phyloP scores from a whole-genome alignment of 2,329 filamentous ascomycete genomes.

The Colletotrichum godetiae region DNA sequence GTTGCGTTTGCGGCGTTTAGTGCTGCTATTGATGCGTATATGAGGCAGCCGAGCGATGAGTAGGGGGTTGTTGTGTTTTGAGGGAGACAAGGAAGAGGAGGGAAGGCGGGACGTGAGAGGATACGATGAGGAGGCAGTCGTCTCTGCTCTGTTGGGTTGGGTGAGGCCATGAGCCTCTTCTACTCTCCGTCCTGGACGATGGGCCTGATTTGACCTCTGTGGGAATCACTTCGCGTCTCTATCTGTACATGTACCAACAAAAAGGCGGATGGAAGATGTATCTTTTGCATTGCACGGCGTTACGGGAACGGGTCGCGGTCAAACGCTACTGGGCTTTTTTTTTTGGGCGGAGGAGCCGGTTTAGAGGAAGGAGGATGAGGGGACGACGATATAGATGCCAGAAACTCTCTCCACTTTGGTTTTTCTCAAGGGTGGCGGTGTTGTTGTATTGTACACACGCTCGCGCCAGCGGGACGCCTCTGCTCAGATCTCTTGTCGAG shows the following conservation, averaged over 20 bases:
- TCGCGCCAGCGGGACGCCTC: neutral
- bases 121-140: neutral
- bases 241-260: slow-evolving; percentile 13
- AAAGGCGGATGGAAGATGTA: neutral
- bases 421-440: neutral
- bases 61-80: slow-evolving; percentile 36
- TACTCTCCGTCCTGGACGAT: neutral
- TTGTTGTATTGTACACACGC: neutral
- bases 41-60: slow-evolving; percentile 80
- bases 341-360: neutral
- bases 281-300: slow-evolving; percentile 38
- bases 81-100: slow-evolving; percentile 3
- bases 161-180: too few species aligned
- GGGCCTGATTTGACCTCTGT: too few species aligned
- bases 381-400: neutral
- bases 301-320: slow-evolving; percentile 25
- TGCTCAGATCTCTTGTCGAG: neutral
- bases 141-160: too few species aligned
- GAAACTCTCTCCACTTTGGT: slow-evolving; percentile 27
- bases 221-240: neutral
- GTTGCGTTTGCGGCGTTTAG: slow-evolving; percentile 94
- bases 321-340: neutral
- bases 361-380: neutral
- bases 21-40: slow-evolving; percentile 90
- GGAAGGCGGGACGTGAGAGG: slow-evolving; percentile 14